A percentile compares a stretch with the other conserved stretches of the same genome.
Conservation (phyloP, 2,329 filamentous ascomycete genomes). For the Mycogone perniciosa region DNA sequence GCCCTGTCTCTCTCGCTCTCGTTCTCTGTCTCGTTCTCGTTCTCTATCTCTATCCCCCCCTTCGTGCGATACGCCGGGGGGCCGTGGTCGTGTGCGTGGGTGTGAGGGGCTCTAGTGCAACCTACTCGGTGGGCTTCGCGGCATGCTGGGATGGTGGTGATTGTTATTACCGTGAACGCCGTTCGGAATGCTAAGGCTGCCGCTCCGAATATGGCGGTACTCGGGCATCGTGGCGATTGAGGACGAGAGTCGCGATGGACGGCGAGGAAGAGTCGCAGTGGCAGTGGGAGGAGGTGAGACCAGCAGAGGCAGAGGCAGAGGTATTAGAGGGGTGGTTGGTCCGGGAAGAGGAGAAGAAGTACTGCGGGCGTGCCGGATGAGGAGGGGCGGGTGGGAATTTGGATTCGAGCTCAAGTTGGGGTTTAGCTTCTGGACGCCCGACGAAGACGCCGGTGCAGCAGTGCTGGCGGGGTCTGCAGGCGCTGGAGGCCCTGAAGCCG, state of each 20-base stretch:
- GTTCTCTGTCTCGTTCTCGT: not conserved
- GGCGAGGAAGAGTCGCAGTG: conserved; percentile 4
- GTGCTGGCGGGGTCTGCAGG: conserved; percentile 1
- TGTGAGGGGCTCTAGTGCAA: conserved; percentile 7
- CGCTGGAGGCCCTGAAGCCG: not conserved
- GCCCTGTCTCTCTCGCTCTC: not conserved
- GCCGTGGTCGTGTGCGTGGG: conserved; percentile 6
- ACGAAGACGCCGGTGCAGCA: conserved; percentile 3
- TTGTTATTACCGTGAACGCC: conserved; percentile 20
- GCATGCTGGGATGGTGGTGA: conserved; percentile 25
- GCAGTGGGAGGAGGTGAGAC: conserved; percentile 3
- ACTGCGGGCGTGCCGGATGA: conserved; percentile 12
- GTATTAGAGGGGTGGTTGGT: conserved; percentile 6
- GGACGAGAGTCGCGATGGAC: conserved; percentile 10
- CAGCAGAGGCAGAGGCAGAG: conserved; percentile 4
- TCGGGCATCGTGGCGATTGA: conserved; percentile 37
- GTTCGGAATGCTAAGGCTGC: conserved; percentile 48
- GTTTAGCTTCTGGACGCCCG: conserved; percentile 6
- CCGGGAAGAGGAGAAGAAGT: conserved; percentile 13
- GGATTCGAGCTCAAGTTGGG: not conserved
- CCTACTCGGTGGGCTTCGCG: conserved; percentile 58
- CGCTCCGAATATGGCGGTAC: conserved; percentile 51
- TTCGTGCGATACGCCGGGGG: not conserved
- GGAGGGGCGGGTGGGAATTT: conserved; percentile 3
- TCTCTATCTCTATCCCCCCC: not conserved